These are phyloP conservation scores for Mantamonas sphyraenae DNA, from an alignment of 78 protist species.

Conservation along the genomic window DNA sequence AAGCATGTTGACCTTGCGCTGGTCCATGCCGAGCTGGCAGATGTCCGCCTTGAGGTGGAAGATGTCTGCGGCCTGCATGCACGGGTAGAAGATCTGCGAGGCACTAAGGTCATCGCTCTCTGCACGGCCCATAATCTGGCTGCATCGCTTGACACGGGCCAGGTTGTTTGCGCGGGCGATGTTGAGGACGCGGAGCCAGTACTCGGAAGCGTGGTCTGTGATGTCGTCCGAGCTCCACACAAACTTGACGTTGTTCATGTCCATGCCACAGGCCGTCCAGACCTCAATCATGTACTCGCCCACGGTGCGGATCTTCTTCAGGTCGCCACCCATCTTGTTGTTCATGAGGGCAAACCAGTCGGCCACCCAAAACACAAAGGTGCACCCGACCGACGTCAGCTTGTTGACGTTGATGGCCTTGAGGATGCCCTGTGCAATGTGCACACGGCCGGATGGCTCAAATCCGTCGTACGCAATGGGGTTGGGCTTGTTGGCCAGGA, in stretches of 20 bases:
- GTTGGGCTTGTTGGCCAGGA: slow-evolving; percentile 69
- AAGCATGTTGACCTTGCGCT: slow-evolving; percentile 96
- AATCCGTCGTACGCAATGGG: slow-evolving; percentile 92
- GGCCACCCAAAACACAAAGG: slow-evolving; percentile 94
- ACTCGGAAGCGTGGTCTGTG: slow-evolving; percentile 69
- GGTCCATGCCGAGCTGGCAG: slow-evolving; percentile 99
- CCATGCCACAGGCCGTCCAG: slow-evolving; percentile 98
- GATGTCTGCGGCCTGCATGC: slow-evolving; percentile 96
- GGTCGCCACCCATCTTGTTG: slow-evolving; percentile 96
- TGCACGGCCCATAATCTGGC: slow-evolving; percentile 90
- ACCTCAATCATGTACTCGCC: slow-evolving; percentile 94
- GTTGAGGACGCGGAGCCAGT: slow-evolving; percentile 90
- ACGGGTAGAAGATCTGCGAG: slow-evolving; percentile 90
- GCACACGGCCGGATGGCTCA: slow-evolving; percentile 98
- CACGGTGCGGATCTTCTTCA: slow-evolving; percentile 73
- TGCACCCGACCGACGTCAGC: slow-evolving; percentile 78
- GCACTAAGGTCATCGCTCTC: slow-evolving; percentile 74
- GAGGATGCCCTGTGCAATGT: slow-evolving; percentile 96
- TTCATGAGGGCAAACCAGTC: slow-evolving; percentile 98
- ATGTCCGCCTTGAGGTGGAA: slow-evolving; percentile 92
- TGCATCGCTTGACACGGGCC: slow-evolving; percentile 83
- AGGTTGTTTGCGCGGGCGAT: slow-evolving; percentile 70
- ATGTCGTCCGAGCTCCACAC: slow-evolving; percentile 90
- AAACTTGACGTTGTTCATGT: slow-evolving; percentile 79
- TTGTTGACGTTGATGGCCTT: slow-evolving; percentile 96